These are phyloP conservation scores for Bretschneidera sinensis DNA, from an alignment of 345 rosid species.

Conservation along the genomic window DNA sequence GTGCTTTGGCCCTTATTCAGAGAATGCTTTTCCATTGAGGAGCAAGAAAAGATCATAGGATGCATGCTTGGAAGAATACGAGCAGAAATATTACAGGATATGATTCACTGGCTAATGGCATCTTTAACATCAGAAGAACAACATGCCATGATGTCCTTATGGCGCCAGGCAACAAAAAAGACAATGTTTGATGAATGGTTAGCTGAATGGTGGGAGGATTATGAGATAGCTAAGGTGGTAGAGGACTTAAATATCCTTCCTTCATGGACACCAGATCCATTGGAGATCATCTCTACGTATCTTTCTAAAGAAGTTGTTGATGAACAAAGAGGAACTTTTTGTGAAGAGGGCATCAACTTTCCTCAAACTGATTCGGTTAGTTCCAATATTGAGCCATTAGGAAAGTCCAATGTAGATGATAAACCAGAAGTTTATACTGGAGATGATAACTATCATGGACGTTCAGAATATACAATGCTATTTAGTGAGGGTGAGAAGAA, in stretches of 20 bases:
- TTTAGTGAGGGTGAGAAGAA: conserved; percentile 18
- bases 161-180: conserved; percentile 60
- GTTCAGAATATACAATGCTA: conserved; percentile 26
- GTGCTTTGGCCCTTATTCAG: conserved; percentile 71
- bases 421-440: conserved; percentile 19
- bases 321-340: conserved; percentile 19
- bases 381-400: conserved; percentile 20
- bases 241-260: conserved; percentile 29
- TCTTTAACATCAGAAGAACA: conserved; percentile 60
- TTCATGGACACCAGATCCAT: conserved; percentile 37
- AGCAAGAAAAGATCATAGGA: conserved; percentile 71
- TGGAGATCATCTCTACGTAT: conserved; percentile 58
- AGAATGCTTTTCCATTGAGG: conserved; percentile 52
- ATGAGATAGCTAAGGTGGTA: conserved; percentile 23
- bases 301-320: conserved; percentile 37
- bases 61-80: conserved; percentile 65
- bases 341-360: conserved; percentile 15
- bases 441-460: conserved; percentile 18
- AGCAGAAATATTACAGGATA: conserved; percentile 64
- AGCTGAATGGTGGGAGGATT: conserved; percentile 77
- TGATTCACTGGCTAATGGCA: conserved; percentile 76
- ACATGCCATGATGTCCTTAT: conserved; percentile 44
- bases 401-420: conserved; percentile 12
- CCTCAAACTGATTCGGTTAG: conserved; percentile 12
- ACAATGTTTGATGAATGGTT: conserved; percentile 86